Evolutionary conservation across 495 filamentous ascomycete genomes (phyloP).

Genomic region (Neurospora intermedia): DNA sequence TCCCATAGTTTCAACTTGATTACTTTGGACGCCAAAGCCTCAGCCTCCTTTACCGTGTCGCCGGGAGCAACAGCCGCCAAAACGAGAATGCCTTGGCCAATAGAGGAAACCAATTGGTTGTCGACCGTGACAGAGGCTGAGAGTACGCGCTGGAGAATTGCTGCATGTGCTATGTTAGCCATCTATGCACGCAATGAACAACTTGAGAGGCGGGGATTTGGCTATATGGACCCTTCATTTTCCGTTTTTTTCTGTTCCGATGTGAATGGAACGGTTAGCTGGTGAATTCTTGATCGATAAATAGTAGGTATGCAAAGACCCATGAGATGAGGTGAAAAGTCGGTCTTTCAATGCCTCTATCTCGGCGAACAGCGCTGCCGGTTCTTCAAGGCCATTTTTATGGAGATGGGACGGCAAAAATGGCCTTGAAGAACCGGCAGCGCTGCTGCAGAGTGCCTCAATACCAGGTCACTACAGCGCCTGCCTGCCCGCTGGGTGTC

Average conservation of each 20-base stretch:
- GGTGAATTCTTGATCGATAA: too few relatives aligned
- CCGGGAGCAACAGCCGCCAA: constrained; percentile 84
- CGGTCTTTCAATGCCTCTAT: background rate
- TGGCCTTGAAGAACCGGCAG: background rate
- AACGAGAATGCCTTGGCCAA: constrained; percentile 82
- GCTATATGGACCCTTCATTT: constrained; percentile 20
- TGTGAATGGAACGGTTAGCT: too few relatives aligned
- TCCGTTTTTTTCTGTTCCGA: background rate
- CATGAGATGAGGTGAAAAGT: background rate
- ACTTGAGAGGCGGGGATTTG: background rate
- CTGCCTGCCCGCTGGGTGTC: background rate
- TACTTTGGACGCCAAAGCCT: constrained; percentile 72
- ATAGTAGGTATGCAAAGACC: too few relatives aligned
- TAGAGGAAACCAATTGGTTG: constrained; percentile 74
- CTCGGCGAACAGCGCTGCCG: background rate
- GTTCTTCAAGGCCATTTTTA: too few relatives aligned
- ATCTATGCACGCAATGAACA: constrained; percentile 4
- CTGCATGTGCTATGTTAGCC: constrained; percentile 33
- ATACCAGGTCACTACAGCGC: background rate
- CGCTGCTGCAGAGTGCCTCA: background rate
- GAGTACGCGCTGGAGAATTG: constrained; percentile 87
- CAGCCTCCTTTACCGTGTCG: constrained; percentile 81
- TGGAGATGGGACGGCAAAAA: too few relatives aligned
- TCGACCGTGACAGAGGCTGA: constrained; percentile 99
- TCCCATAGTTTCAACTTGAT: constrained; percentile 86